A percentile compares a stretch with the other conserved stretches of the same genome.
phyloP scores from a whole-genome alignment of 2,329 filamentous ascomycete species.

The Neonectria neomacrospora region DNA sequence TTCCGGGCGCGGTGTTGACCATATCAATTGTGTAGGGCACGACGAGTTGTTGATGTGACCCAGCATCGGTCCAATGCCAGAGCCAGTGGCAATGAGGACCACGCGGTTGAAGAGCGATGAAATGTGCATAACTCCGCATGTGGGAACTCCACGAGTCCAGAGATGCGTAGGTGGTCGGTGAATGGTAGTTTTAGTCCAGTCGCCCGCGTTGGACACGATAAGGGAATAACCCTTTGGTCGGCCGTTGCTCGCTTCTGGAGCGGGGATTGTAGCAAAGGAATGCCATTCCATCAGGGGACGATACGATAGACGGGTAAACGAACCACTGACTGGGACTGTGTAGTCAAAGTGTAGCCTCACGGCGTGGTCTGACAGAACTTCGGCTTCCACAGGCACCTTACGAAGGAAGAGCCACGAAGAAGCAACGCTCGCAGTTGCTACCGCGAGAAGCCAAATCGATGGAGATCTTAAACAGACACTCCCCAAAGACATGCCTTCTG shows the following conservation, averaged over 20 bases:
- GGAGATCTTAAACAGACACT: conserved; percentile 53
- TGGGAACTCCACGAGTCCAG: conserved; percentile 75
- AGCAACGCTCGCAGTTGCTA: conserved; percentile 72
- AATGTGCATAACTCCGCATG: conserved; percentile 74
- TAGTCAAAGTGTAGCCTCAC: conserved; percentile 76
- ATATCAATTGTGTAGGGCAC: conserved; percentile 69
- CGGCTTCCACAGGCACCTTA: conserved; percentile 72
- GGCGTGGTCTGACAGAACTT: conserved; percentile 78
- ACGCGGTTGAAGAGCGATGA: conserved; percentile 74
- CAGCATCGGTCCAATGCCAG: conserved; percentile 76
- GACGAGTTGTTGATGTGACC: conserved; percentile 65
- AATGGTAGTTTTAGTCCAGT: conserved; percentile 78
- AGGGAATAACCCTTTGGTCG: conserved; percentile 67
- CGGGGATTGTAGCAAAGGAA: conserved; percentile 78
- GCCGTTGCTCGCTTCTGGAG: conserved; percentile 52
- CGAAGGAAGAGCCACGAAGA: conserved; percentile 80
- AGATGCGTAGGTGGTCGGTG: conserved; percentile 67
- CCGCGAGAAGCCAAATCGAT: conserved; percentile 73
- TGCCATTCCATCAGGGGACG: conserved; percentile 77
- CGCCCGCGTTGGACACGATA: conserved; percentile 77
- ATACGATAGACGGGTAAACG: conserved; percentile 66
- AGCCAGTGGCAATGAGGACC: conserved; percentile 77
- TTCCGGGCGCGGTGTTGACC: conserved; percentile 72
- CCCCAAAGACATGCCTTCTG: conserved; percentile 48
- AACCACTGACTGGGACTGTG: conserved; percentile 62